Base-by-base conservation (phyloP, 1,284 basidiomycete species). In the Coniophora puteana region DNA sequence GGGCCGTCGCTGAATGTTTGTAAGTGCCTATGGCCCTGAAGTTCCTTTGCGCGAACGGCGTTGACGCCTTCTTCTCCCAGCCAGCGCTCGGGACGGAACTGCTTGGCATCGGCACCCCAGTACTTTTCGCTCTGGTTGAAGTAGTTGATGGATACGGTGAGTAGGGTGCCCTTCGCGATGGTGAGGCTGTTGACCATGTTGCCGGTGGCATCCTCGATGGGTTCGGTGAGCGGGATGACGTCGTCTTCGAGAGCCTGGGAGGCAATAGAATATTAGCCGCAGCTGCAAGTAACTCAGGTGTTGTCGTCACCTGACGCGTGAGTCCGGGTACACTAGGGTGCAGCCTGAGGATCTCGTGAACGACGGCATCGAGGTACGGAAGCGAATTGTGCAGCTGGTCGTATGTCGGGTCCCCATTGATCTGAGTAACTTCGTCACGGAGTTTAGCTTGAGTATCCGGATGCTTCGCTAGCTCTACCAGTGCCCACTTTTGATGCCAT, bases 1-100 rank as follows among this genome's bases (percentile, higher is more conserved):
- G 73, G 69, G 4, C 76, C 74, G 49, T 71, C 71, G 0, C 65
- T 61, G 43, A 78, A 78, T 1, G 71, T 72, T 48, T 76, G 57
- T 21, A 76, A 44, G 49, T 71, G 61, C 21, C 62, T 52, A 47
- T 71, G 53, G 0, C 72, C 67, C 38, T 62, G 60, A 4, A 73
- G 54, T 32, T 69, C 61, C 53, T 59, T 62, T 37, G 60, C 55
- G 16, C 24, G n/a, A 6, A 1, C 21, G 8, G 45, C 42, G n/a
- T n/a, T n/a, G 17, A 54, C 56, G 1, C 43, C 44, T 4, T 40
- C 43, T 20, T 41, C 23, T 5, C 4, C 22, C 20, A 50, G 31
- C 46, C 49, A 50, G 4, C 49, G 46, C 3, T 36, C 33, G 3
- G 47, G 50, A 1, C 45, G 44, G 54, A 64, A 68, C n/a, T 49